A percentile compares a stretch with the other conserved stretches of the same genome.
These are phyloP conservation scores for Dactylellina haptotyla DNA, from an alignment of 2,329 filamentous ascomycete species.

Conservation along the genomic window DNA sequence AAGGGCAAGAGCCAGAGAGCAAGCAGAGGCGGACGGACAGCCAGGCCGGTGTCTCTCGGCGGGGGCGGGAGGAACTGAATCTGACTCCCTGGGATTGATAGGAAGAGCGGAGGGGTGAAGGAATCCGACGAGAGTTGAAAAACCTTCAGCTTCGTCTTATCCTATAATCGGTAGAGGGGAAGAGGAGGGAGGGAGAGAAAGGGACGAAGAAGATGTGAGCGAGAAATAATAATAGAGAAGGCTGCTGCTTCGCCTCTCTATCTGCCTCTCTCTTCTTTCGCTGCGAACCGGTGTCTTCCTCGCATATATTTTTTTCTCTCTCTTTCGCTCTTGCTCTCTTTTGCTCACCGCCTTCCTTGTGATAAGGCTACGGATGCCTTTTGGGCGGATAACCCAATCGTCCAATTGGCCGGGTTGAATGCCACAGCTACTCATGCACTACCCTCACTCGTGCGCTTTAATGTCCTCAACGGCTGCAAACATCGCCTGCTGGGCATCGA, in stretches of 20 bases:
- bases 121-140: slow-evolving; percentile 16
- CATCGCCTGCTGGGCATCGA: slow-evolving; percentile 48
- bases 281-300: neutral
- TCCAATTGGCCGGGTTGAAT: slow-evolving; percentile 38
- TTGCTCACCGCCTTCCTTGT: slow-evolving; percentile 2
- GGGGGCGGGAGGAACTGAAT: neutral
- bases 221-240: slow-evolving; percentile 15
- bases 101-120: slow-evolving; percentile 23
- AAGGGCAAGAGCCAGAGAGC: slow-evolving; percentile 37
- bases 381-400: slow-evolving; percentile 46
- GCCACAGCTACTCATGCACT: slow-evolving; percentile 24
- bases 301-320: slow-evolving; percentile 7
- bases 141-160: slow-evolving; percentile 24
- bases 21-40: slow-evolving; percentile 7
- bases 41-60: slow-evolving; percentile 9
- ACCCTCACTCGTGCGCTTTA: slow-evolving; percentile 4
- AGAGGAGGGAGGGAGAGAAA: neutral
- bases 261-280: neutral
- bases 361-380: slow-evolving; percentile 5
- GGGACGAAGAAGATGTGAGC: neutral
- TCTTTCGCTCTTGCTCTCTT: slow-evolving; percentile 7
- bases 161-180: slow-evolving; percentile 5
- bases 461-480: too few species aligned
- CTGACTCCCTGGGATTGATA: slow-evolving; percentile 29
- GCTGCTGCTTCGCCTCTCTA: neutral